Conservation (phyloP, 106 monocot genomes). For the Allium sativum region DNA sequence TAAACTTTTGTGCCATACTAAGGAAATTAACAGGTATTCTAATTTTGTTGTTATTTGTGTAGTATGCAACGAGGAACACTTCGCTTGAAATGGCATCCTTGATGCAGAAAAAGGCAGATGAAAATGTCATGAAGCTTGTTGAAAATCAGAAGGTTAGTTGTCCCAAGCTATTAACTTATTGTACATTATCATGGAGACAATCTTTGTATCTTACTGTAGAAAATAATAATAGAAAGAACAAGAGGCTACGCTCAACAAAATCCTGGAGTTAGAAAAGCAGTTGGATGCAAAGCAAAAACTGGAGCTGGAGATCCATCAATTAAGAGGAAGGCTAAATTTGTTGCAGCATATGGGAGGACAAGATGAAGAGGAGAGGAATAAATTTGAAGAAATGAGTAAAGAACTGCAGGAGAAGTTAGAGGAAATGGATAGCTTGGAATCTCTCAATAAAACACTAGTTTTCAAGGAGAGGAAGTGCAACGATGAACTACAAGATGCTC, state of each 20-base stretch:
- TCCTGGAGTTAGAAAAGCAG: slow-evolving; percentile 51
- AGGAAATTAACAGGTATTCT: no score
- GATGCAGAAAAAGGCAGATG: slow-evolving; percentile 54
- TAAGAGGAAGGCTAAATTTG: slow-evolving; percentile 48
- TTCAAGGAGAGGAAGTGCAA: slow-evolving; percentile 50
- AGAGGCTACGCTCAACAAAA: slow-evolving; percentile 44
- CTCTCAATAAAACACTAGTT: slow-evolving; percentile 40
- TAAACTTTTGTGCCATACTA: no score
- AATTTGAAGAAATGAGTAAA: slow-evolving; percentile 43
- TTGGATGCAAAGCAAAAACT: slow-evolving; percentile 62
- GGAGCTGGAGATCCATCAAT: slow-evolving; percentile 61
- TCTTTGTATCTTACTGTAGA: neutral
- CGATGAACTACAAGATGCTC: slow-evolving; percentile 67
- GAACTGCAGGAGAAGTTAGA: slow-evolving; percentile 59
- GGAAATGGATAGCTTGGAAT: slow-evolving; percentile 58
- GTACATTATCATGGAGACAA: neutral
- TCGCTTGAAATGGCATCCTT: slow-evolving; percentile 44
- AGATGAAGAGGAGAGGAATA: slow-evolving; percentile 36
- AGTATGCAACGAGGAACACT: slow-evolving; percentile 54
- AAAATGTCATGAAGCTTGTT: slow-evolving; percentile 47
- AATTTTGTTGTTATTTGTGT: neutral
- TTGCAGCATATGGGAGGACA: slow-evolving; percentile 55
- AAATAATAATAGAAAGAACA: slow-evolving; percentile 41
- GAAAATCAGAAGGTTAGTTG: slow-evolving; percentile 60
- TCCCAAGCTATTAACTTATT: neutral